Conservation (phyloP, 2,329 filamentous ascomycete species). For the Aplosporella prunicola region DNA sequence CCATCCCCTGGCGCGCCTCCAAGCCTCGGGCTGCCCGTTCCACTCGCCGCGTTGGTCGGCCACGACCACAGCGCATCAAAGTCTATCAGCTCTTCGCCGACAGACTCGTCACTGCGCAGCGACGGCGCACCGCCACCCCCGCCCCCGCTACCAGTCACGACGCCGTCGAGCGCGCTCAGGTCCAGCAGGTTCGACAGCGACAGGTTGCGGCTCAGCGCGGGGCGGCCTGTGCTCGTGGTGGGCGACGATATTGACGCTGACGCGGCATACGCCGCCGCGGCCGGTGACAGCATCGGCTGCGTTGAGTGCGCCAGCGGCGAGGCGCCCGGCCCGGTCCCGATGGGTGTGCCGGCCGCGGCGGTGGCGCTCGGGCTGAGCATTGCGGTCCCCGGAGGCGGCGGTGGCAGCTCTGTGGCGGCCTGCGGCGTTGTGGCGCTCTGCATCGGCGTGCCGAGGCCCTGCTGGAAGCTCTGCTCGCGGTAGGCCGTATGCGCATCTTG, state of each 20-base stretch:
- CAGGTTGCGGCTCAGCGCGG: conserved; percentile 7
- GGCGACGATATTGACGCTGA: conserved; percentile 24
- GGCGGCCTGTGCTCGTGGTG: conserved; percentile 2
- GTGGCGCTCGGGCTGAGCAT: conserved; percentile 17
- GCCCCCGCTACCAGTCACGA: conserved; percentile 13
- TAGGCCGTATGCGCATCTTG: conserved; percentile 1
- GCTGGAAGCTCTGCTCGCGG: background rate
- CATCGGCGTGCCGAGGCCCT: background rate
- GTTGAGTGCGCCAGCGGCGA: background rate
- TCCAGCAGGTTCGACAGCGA: conserved; percentile 29
- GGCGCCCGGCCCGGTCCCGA: conserved; percentile 12
- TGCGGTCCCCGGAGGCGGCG: background rate
- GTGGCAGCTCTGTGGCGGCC: background rate
- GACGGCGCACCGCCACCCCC: conserved; percentile 15
- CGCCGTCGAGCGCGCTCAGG: conserved; percentile 26
- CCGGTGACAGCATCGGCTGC: background rate
- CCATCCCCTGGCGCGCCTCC: conserved; percentile 11
- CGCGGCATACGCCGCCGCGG: conserved; percentile 4
- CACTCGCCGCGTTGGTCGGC: conserved; percentile 28
- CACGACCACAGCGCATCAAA: conserved; percentile 34
- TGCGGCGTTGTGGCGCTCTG: conserved; percentile 13
- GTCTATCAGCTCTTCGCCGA: conserved; percentile 30
- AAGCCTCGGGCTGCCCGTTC: conserved; percentile 22
- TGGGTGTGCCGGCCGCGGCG: conserved; percentile 24
- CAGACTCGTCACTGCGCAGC: conserved; percentile 24